Evolutionary conservation across 305 asterid species (phyloP), one percentile per base, ranked within the genome.

Genomic region (Galium porrigens): DNA sequence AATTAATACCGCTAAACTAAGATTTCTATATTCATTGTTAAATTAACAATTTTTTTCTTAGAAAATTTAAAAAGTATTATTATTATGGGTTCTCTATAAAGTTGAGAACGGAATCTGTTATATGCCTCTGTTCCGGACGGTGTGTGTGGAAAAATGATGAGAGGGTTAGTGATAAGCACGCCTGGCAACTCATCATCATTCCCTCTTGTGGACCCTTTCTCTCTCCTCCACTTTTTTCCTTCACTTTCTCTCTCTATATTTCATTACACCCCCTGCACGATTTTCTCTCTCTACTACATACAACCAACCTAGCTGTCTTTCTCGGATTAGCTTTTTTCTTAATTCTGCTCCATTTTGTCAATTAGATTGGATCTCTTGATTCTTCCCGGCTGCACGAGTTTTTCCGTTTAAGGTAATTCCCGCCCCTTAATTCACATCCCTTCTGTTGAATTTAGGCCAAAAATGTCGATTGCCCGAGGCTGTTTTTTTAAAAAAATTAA

Each of bases 111-210:
- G 64, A 41, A 25, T 73, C 55, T 73, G 51, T 14, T 44, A 22
- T 0, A 42, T 42, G 66, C 75, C 54, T 64, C 72, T 68, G 69
- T 55, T 64, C 65, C 65, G 52, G 42, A 22, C 48, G 22, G 59
- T 29, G 25, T 58, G 61, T 68, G 67, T n/a, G 48, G 25, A 56
- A 30, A 58, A 70, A 14, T 44, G 51, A 44, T 44, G 51, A 34
- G 66, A 48, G 70, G 54, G 81, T 81, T 80, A 69, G 83, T 78
- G 85, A 76, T 77, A 58, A 72, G 90, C 87, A 85, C 76, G 81
- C 71, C 82, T 78, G 85, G 83, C 87, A 77, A 69, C 85, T 77
- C 90, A 74, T 70, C 90, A 74, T 70, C 81, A 76, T 84, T 82
- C 82, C 82, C 74, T 82, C 80, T 6, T 55, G 30, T 55, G 62